Evolutionary conservation across 352 stramenopile genomes (phyloP).

Genomic region (Sclerospora graminicola): DNA sequence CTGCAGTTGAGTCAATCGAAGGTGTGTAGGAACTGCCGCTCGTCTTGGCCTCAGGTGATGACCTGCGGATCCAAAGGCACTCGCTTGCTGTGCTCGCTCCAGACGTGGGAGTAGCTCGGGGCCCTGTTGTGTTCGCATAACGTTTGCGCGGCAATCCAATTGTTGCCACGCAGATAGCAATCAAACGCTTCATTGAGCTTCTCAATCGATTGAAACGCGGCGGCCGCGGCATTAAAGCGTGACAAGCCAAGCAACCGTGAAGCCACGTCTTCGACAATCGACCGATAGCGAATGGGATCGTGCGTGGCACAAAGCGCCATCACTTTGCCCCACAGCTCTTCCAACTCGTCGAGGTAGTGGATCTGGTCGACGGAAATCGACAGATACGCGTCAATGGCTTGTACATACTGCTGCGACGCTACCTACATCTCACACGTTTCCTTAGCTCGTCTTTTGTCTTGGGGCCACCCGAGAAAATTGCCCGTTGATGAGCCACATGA

Average conservation of each 20-base stretch:
- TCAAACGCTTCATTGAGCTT: too few species aligned
- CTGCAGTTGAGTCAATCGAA: constrained; percentile 37
- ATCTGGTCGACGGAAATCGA: constrained; percentile 72
- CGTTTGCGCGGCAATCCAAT: constrained; percentile 55
- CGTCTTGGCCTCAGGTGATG: too few species aligned
- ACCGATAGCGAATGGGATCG: too few species aligned
- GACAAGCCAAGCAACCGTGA: too few species aligned
- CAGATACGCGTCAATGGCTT: constrained; percentile 90
- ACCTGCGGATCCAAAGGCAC: too few species aligned
- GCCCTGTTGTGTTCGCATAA: too few species aligned
- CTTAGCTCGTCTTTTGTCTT: constrained; percentile 73
- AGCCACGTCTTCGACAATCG: too few species aligned
- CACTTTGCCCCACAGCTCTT: constrained; percentile 85
- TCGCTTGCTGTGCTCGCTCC: too few species aligned
- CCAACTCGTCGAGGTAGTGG: constrained; percentile 54
- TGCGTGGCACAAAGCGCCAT: constrained; percentile 82
- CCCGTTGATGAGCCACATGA: constrained; percentile 77
- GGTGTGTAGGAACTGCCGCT: constrained; percentile 61
- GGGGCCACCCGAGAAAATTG: constrained; percentile 60
- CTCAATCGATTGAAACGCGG: too few species aligned
- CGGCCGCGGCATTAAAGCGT: constrained; percentile 78
- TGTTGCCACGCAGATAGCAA: constrained; percentile 64
- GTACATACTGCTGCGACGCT: constrained; percentile 78
- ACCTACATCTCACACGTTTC: constrained; percentile 85
- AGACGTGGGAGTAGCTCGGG: too few species aligned